Conservation (phyloP, 495 filamentous ascomycete species). For the Oleoguttula mirabilis region DNA sequence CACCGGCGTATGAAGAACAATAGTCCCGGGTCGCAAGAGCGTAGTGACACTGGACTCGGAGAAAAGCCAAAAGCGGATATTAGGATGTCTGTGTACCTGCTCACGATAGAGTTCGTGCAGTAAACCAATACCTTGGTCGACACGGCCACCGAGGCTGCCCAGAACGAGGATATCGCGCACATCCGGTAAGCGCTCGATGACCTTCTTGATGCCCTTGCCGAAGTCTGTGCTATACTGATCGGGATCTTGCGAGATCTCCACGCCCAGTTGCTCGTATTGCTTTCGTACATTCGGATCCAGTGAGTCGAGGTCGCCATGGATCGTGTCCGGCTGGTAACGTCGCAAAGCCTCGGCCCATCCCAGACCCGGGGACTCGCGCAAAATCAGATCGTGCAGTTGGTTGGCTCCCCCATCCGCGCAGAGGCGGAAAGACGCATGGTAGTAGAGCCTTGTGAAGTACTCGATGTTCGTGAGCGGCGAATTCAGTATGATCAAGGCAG, state of each 20-base stretch:
- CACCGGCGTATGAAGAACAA: conserved; percentile 52
- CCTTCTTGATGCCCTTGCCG: conserved; percentile 58
- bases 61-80: conserved; percentile 40
- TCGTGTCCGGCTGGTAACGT: conserved; percentile 44
- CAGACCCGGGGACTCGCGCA: background rate
- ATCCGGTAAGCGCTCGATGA: conserved; percentile 25
- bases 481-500: conserved; percentile 29
- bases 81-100: conserved; percentile 25
- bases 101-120: conserved; percentile 55
- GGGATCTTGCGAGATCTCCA: conserved; percentile 48
- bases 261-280: conserved; percentile 47
- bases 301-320: conserved; percentile 88
- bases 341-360: conserved; percentile 4
- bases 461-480: conserved; percentile 26
- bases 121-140: conserved; percentile 83
- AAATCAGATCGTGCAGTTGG: conserved; percentile 49
- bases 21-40: conserved; percentile 54
- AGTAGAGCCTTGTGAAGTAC: conserved; percentile 24
- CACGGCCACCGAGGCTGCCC: conserved; percentile 77
- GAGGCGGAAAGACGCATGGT: conserved; percentile 30
- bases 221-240: conserved; percentile 85
- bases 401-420: conserved; percentile 93
- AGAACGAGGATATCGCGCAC: conserved; percentile 49
- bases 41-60: conserved; percentile 71
- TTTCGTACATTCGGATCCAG: conserved; percentile 42